phyloP scores from a whole-genome alignment of 805 yeast genomes.

The Metschnikowia anglica region DNA sequence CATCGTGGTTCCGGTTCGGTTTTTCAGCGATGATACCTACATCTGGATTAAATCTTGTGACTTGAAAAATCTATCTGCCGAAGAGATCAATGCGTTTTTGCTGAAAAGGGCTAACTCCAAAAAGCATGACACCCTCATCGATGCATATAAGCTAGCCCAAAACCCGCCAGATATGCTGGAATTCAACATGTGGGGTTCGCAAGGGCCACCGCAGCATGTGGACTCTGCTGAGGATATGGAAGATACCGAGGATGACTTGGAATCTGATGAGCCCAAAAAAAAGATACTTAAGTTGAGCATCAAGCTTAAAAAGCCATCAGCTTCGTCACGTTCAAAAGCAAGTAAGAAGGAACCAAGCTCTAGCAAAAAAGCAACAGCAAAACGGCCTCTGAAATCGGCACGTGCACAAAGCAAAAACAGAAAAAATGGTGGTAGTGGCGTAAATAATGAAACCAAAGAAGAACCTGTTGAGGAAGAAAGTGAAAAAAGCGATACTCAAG shows the following conservation, averaged over 20 bases:
- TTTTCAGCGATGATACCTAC: conserved; percentile 70
- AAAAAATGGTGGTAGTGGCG: not conserved
- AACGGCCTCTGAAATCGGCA: conserved; percentile 7
- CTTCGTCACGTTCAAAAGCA: conserved; percentile 5
- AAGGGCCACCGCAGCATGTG: conserved; percentile 40
- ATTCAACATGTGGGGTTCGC: conserved; percentile 42
- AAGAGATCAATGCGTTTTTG: conserved; percentile 43
- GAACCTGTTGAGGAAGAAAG: not conserved
- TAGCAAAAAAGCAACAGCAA: conserved; percentile 12
- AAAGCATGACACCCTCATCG: conserved; percentile 43
- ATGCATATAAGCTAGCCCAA: conserved; percentile 55
- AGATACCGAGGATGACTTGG: conserved; percentile 38
- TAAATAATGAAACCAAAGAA: conserved; percentile 2
- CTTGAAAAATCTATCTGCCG: conserved; percentile 44
- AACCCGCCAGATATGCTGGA: conserved; percentile 43
- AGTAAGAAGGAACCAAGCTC: conserved; percentile 14
- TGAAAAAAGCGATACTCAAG: not conserved
- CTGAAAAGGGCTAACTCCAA: conserved; percentile 30
- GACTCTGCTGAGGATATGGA: conserved; percentile 42
- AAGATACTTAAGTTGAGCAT: conserved; percentile 22
- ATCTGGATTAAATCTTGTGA: conserved; percentile 62
- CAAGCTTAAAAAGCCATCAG: conserved; percentile 16
- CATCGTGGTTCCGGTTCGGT: conserved; percentile 51
- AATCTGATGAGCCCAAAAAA: conserved; percentile 36
- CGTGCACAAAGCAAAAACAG: conserved; percentile 2